Evolutionary conservation across 768 basidiomycete species (phyloP).

Genomic region (Kwoniella heveanensis): DNA sequence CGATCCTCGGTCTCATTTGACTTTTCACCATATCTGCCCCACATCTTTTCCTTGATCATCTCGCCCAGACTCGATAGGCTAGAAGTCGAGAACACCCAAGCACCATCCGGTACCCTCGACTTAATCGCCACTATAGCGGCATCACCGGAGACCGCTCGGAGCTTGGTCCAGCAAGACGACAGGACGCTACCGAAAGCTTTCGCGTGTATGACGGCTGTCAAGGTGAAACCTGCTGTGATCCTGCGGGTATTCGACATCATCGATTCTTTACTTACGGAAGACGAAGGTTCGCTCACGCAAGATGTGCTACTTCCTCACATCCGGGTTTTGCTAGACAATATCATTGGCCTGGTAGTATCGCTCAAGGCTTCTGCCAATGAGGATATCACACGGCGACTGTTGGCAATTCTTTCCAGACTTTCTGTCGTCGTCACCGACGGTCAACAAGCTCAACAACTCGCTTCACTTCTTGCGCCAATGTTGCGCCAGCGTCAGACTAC

Average conservation of each 20-base stretch:
- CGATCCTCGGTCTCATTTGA: conserved; percentile 71
- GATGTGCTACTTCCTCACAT: conserved; percentile 67
- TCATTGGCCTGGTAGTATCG: conserved; percentile 70
- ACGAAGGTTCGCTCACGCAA: conserved; percentile 65
- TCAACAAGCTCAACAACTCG: conserved; percentile 71
- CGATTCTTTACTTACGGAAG: conserved; percentile 64
- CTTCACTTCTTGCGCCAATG: conserved; percentile 74
- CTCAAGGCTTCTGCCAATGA: conserved; percentile 59
- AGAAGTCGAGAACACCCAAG: conserved; percentile 83
- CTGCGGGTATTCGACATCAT: conserved; percentile 81
- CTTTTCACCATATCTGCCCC: conserved; percentile 69
- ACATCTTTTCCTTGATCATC: conserved; percentile 72
- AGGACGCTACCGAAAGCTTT: conserved; percentile 75
- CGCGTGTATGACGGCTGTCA: conserved; percentile 74
- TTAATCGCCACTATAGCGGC: conserved; percentile 77
- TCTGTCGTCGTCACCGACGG: conserved; percentile 72
- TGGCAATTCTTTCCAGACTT: conserved; percentile 75
- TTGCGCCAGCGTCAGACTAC: conserved; percentile 76
- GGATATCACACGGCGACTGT: conserved; percentile 74
- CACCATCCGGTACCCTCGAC: conserved; percentile 84
- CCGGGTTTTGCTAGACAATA: conserved; percentile 65
- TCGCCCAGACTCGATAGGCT: conserved; percentile 76
- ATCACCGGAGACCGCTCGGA: conserved; percentile 63
- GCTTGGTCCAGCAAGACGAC: conserved; percentile 71
- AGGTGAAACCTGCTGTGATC: conserved; percentile 83